Conservation (phyloP, 805 yeast genomes). For the Candida nitratophila region DNA sequence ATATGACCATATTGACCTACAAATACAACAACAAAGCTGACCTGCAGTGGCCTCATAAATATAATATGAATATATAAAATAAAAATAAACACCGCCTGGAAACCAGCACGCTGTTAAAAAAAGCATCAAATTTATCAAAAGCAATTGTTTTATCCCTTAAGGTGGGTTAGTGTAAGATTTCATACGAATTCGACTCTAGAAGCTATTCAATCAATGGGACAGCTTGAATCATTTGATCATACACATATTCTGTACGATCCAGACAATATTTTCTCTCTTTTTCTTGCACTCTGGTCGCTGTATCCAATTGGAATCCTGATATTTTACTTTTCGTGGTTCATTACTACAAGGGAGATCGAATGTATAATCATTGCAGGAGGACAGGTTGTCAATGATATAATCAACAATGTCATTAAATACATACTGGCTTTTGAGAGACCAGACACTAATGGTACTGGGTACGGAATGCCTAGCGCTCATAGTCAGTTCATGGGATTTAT, state of each 20-base stretch:
- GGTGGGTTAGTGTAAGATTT: no score
- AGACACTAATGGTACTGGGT: slow-evolving; percentile 38
- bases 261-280: slow-evolving; percentile 47
- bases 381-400: slow-evolving; percentile 69
- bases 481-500: slow-evolving; percentile 92
- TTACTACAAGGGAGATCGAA: slow-evolving; percentile 77
- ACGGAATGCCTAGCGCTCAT: slow-evolving; percentile 98
- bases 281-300: slow-evolving; percentile 67
- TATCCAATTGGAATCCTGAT: slow-evolving; percentile 74
- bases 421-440: slow-evolving; percentile 73
- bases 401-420: slow-evolving; percentile 63
- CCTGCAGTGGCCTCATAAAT: no score
- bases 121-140: no score
- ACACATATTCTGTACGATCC: slow-evolving; percentile 80
- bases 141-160: no score
- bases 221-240: slow-evolving; percentile 61
- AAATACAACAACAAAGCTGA: no score
- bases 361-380: slow-evolving; percentile 81
- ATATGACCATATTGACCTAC: no score
- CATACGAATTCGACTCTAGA: no score
- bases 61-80: no score
- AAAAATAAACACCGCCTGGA: no score
- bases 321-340: slow-evolving; percentile 78
- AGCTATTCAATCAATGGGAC: background rate
- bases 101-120: no score